These are phyloP conservation scores for Spizellomyces punctatus DNA, from an alignment of 192 early-diverging fungal genomes.

Conservation along the genomic window DNA sequence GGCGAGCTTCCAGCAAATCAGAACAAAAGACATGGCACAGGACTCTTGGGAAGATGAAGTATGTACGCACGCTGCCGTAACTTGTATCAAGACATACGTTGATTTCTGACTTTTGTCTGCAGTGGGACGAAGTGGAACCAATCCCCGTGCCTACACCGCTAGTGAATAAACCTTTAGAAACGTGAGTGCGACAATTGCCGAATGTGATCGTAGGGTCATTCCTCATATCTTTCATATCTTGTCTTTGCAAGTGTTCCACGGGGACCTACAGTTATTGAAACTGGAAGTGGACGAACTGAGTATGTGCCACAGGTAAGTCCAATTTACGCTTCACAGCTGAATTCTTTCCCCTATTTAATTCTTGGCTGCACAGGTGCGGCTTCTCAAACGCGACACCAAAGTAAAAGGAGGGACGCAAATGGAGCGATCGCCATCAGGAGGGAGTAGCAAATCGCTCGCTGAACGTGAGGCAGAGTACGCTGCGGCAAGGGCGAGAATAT, in stretches of 20 bases:
- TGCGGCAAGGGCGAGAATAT: constrained; percentile 28
- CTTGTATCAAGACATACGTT: too few relatives aligned
- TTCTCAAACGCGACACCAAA: constrained; percentile 24
- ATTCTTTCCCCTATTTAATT: background rate
- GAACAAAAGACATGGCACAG: too few relatives aligned
- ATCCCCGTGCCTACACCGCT: background rate
- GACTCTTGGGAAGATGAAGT: constrained; percentile 2
- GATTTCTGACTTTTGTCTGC: background rate
- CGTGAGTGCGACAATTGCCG: too few relatives aligned
- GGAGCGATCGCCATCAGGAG: constrained; percentile 12
- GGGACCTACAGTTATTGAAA: constrained; percentile 14
- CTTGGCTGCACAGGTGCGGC: background rate
- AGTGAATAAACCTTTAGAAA: background rate
- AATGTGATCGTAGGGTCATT: too few relatives aligned
- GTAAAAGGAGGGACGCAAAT: background rate
- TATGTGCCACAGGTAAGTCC: constrained; percentile 17
- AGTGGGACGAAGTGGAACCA: constrained; percentile 9
- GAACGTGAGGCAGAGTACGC: constrained; percentile 29
- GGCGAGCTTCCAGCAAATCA: too few relatives aligned
- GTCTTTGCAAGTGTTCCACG: background rate
- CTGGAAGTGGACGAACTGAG: constrained; percentile 8
- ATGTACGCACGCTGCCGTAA: background rate
- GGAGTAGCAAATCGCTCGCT: constrained; percentile 18
- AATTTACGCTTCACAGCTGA: background rate
- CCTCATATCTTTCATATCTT: background rate